Percentiles rank a stretch among this genome's conserved stretches.
phyloP scores from a whole-genome alignment of 306 rosid genomes.

The Dicorynia guianensis region DNA sequence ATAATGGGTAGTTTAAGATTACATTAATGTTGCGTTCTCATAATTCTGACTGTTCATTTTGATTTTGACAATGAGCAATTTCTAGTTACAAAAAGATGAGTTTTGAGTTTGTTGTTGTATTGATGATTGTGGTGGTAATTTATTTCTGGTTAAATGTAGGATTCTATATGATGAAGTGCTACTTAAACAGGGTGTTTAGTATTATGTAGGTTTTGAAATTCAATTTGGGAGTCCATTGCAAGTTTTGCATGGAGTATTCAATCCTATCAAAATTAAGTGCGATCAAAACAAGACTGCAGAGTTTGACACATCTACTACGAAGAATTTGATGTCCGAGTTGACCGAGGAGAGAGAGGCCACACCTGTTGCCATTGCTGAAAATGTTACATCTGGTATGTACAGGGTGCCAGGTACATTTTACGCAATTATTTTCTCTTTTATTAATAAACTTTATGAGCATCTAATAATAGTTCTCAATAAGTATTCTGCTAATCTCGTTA shows the following conservation, averaged over 20 bases:
- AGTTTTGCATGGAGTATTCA: conserved; percentile 51
- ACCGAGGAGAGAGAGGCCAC: conserved; percentile 32
- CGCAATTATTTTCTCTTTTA: neutral
- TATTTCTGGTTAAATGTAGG: neutral
- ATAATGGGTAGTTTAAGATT: neutral
- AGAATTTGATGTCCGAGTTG: conserved; percentile 40
- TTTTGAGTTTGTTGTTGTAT: neutral
- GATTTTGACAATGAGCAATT: neutral
- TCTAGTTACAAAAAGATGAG: neutral
- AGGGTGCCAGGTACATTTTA: neutral
- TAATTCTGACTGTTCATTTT: neutral
- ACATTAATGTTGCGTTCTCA: neutral
- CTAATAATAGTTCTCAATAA: neutral
- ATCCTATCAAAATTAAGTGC: conserved; percentile 32
- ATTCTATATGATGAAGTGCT: neutral
- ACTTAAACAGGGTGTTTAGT: conserved; percentile 6
- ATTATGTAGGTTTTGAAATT: conserved; percentile 57
- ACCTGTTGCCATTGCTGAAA: conserved; percentile 30
- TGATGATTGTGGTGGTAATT: neutral
- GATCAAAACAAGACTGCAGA: conserved; percentile 35
- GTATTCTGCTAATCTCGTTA: neutral
- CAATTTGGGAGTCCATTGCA: conserved; percentile 59
- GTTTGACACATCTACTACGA: conserved; percentile 37
- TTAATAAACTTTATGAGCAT: neutral
- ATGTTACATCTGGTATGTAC: conserved; percentile 51